Base-by-base conservation (phyloP, 495 filamentous ascomycete species). In the Tuber indicum region DNA sequence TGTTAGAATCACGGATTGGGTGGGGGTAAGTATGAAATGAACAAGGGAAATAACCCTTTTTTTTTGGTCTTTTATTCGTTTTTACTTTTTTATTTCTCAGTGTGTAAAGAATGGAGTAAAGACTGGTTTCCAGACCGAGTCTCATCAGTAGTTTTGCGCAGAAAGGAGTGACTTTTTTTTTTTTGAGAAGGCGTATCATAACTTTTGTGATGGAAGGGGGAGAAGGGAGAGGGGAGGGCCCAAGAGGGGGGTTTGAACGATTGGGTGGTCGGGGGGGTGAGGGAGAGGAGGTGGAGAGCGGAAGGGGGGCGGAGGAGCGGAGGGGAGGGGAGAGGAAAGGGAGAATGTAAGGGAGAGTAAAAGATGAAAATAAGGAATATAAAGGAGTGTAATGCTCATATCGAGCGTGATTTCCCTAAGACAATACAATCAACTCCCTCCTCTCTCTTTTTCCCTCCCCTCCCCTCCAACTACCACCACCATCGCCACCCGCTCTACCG, bases 31-130 rank as follows among this genome's bases (percentile, higher is more conserved):
- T 9, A 49, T 49, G 2, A 49, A 49, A 47, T 47, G 2, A 47
- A 47, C 19, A 62, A 58, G n/a, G n/a, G n/a, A 26, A 14, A 58
- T 26, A 58, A 23, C 46, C 4, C 21, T 5, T 0, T 8, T 8
- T 21, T 1, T 62, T 62, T 26, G 39, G 1, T 41, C 1, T 62
- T 62, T 62, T 26, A n/a, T 2, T 62, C 23, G 26, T 62, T 62
- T 62, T 62, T 62, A 26, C 3, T 26, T 62, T 62, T 62, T 62
- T 62, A 26, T 62, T 62, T 62, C 52, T 62, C n/a, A 7, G 52
- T 49, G n/a, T 62, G n/a, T 62, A 62, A 62, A 62, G 52, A 62
- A 62, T 26, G 52, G 52, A 62, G 52, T 5, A 62, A 62, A 62
- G 52, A 26, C 52, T 8, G n/a, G 52, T 10, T 12, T 23, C 3